Evolutionary conservation across 257 asterid species (phyloP).

Genomic region (Gentiana macrophylla): DNA sequence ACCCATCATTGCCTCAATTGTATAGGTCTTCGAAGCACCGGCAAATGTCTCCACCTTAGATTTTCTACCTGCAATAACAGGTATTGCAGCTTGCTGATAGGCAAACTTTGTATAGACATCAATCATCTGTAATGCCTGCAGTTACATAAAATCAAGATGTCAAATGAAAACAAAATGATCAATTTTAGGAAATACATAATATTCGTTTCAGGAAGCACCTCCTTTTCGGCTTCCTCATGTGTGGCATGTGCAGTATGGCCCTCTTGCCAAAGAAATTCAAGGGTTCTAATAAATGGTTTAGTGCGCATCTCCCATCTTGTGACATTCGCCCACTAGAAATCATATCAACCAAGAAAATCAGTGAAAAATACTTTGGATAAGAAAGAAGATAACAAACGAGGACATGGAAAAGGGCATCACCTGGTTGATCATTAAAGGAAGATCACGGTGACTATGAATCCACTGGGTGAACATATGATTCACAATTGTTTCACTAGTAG

Average conservation of each 20-base stretch:
- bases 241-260: constrained; percentile 99
- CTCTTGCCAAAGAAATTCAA: constrained; percentile 98
- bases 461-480: constrained; percentile 99
- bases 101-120: constrained; percentile 83
- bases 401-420: constrained; percentile 21
- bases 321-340: constrained; percentile 89
- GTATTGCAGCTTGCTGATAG: constrained; percentile 96
- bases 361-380: constrained; percentile 3
- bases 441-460: constrained; percentile 98
- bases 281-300: constrained; percentile 88
- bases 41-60: constrained; percentile 92
- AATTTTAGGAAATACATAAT: not conserved
- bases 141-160: constrained; percentile 23
- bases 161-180: constrained; percentile 15
- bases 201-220: constrained; percentile 31
- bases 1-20: constrained; percentile 99
- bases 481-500: constrained; percentile 98
- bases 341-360: constrained; percentile 4
- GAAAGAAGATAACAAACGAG: constrained; percentile 7
- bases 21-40: constrained; percentile 89
- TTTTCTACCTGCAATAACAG: constrained; percentile 94
- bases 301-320: constrained; percentile 99
- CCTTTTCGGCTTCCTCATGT: constrained; percentile 85
- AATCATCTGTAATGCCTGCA: constrained; percentile 98
- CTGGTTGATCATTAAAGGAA: constrained; percentile 98